These are phyloP conservation scores for Thelonectria olida DNA, from an alignment of 2,329 filamentous ascomycete species.

Conservation along the genomic window DNA sequence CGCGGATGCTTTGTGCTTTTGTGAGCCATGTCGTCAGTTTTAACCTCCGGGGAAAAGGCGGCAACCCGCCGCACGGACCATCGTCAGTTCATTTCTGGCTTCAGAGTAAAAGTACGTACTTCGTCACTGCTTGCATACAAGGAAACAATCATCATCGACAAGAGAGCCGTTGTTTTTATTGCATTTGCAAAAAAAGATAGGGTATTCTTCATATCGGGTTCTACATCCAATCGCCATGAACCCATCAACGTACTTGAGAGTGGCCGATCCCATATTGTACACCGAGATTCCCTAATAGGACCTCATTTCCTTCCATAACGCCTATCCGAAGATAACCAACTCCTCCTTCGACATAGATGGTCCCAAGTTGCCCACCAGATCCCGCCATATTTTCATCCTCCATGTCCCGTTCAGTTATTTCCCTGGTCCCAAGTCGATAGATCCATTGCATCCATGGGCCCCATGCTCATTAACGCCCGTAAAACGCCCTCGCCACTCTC, in stretches of 20 bases:
- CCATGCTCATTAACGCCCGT: conserved; percentile 66
- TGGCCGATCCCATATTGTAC: conserved; percentile 28
- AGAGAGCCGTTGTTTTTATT: conserved; percentile 29
- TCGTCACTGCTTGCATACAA: not conserved
- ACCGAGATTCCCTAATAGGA: conserved; percentile 17
- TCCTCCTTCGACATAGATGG: conserved; percentile 8
- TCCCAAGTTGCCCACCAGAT: not conserved
- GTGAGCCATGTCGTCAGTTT: conserved; percentile 22
- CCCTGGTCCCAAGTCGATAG: conserved; percentile 57
- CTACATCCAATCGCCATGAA: conserved; percentile 15
- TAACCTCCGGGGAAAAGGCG: conserved; percentile 23
- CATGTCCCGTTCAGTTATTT: conserved; percentile 34
- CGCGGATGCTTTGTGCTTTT: conserved; percentile 12
- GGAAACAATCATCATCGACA: not conserved
- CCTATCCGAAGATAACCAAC: conserved; percentile 5
- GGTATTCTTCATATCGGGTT: conserved; percentile 31
- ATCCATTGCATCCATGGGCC: conserved; percentile 69
- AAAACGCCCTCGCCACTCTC: conserved; percentile 68
- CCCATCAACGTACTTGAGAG: conserved; percentile 20
- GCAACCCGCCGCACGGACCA: conserved; percentile 23
- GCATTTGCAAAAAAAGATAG: conserved; percentile 23
- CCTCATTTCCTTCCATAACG: conserved; percentile 23
- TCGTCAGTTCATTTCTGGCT: not conserved
- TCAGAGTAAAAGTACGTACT: too few relatives aligned
- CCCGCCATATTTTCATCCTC: not conserved